A percentile compares a stretch with the other conserved stretches of the same genome.
Evolutionary conservation across 129 eudicot genomes (phyloP).

Genomic region (Helichrysum umbraculigerum): DNA sequence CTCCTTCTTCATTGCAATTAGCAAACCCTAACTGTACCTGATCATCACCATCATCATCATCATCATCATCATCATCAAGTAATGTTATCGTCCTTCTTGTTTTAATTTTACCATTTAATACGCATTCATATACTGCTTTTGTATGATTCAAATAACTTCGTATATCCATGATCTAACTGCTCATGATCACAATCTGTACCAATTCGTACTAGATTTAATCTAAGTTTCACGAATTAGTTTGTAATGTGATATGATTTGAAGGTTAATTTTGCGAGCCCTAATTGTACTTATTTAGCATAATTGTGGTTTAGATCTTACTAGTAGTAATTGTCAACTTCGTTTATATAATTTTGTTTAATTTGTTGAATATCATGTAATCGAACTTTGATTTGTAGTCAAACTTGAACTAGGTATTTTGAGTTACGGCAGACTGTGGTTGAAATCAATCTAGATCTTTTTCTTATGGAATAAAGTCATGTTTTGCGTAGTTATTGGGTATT

Average conservation of each 20-base stretch:
- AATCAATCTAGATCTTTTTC: slow-evolving; percentile 6
- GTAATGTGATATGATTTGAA: background rate
- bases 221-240: background rate
- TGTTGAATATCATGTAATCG: slow-evolving; percentile 3
- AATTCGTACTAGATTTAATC: background rate
- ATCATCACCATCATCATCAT: no score
- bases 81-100: background rate
- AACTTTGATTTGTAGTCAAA: slow-evolving; percentile 14
- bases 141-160: background rate
- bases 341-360: background rate
- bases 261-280: slow-evolving; percentile 22
- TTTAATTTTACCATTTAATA: background rate
- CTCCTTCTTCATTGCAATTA: background rate
- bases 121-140: background rate
- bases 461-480: background rate
- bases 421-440: background rate
- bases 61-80: background rate
- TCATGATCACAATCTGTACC: background rate
- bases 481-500: background rate
- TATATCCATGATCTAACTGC: slow-evolving; percentile 5
- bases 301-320: slow-evolving; percentile 17
- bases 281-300: background rate
- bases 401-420: background rate
- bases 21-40: background rate
- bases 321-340: background rate